Evolutionary conservation across 2,329 filamentous ascomycete species (phyloP).

Genomic region (Monilinia fructicola): DNA sequence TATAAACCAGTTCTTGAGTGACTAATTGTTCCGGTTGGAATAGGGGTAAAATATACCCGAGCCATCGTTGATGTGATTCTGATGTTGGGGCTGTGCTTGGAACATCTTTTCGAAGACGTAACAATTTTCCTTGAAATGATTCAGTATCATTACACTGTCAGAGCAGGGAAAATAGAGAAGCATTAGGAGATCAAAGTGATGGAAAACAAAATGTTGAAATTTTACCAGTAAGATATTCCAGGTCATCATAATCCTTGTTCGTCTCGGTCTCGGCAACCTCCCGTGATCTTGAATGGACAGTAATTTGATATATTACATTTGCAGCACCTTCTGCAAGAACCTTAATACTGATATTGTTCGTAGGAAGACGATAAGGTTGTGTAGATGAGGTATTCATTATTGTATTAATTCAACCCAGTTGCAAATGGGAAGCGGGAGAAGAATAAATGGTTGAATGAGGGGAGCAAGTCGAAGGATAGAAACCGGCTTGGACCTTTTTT

Average conservation of each 20-base stretch:
- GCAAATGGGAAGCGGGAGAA: background rate
- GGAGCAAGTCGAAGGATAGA: background rate
- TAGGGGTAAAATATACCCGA: conserved; percentile 53
- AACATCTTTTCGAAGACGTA: conserved; percentile 61
- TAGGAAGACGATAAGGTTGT: background rate
- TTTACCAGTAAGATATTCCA: conserved; percentile 25
- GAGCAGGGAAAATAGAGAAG: background rate
- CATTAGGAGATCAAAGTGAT: background rate
- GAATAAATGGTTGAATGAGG: background rate
- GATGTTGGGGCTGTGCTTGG: conserved; percentile 49
- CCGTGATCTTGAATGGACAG: conserved; percentile 37
- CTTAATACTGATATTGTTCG: background rate
- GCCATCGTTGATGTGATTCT: conserved; percentile 47
- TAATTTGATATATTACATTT: conserved; percentile 71
- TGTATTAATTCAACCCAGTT: no score
- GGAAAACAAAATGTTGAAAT: background rate
- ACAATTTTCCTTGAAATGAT: conserved; percentile 47
- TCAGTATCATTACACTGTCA: conserved; percentile 3
- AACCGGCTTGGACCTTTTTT: conserved; percentile 5
- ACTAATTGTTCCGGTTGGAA: conserved; percentile 57
- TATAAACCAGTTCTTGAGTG: conserved; percentile 53
- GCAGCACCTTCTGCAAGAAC: conserved; percentile 67
- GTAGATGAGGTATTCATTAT: background rate
- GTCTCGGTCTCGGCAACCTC: background rate
- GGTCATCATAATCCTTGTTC: conserved; percentile 24